These are phyloP conservation scores for Dichotomocladium elegans DNA, from an alignment of 371 early-diverging fungal genomes.

Conservation along the genomic window DNA sequence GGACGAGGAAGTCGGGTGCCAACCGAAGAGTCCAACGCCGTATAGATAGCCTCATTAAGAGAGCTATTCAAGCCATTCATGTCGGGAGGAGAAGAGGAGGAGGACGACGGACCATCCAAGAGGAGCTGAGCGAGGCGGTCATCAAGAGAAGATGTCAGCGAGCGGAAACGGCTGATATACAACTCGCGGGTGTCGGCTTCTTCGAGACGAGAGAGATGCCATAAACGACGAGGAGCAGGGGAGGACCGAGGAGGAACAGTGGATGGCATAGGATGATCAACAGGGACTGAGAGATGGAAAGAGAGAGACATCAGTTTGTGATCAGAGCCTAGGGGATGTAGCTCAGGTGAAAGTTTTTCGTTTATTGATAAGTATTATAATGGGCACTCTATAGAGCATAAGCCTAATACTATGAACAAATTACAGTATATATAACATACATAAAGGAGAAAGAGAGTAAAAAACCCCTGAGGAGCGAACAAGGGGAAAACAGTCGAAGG, in stretches of 20 bases:
- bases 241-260: not conserved
- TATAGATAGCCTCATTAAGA: not conserved
- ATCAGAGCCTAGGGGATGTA: slow-evolving; percentile 5
- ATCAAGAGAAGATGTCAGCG: not conserved
- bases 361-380: no score
- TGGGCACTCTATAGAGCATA: no score
- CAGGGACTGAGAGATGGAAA: not conserved
- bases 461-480: no score
- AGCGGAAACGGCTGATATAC: not conserved
- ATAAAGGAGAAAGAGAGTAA: no score
- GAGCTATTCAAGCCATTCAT: no score
- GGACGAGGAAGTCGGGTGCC: not conserved
- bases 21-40: not conserved
- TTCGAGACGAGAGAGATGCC: not conserved
- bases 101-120: no score
- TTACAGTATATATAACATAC: no score
- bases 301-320: slow-evolving; percentile 8
- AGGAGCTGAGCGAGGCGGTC: not conserved
- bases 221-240: not conserved
- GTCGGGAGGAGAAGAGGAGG: not conserved
- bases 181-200: not conserved
- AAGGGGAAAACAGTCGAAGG: no score
- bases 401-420: no score
- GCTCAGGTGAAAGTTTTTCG: not conserved
- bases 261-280: not conserved